Evolutionary conservation across 768 basidiomycete genomes (phyloP), one percentile per base, ranked within the genome.

Genomic region (Peribolospora baueri): DNA sequence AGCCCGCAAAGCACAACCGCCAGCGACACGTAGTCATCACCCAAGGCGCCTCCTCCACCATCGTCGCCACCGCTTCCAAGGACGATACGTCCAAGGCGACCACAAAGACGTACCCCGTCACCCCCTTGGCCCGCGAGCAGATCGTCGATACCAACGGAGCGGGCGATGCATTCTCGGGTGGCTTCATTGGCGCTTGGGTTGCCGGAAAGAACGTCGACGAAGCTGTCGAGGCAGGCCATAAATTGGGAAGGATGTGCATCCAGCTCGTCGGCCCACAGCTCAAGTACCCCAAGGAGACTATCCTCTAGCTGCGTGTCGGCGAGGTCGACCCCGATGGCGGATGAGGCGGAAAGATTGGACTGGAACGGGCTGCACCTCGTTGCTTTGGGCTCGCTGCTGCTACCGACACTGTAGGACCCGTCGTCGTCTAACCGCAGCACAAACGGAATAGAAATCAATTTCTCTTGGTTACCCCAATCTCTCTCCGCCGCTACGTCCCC

Each of bases 131-230:
- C 49, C 72, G 74, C 54, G 74, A 71, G 46, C 62, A 79, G 67
- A 88, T 93, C 61, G 81, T 93, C 56, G 93, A 98, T 67, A 97
- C 93, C 50, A 98, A 98, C 68, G 93, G 85, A 52, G 93, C 93
- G 25, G 93, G 93, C 47, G 91, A 98, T 66, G 86, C 85, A 47
- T 97, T 98, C 63, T 87, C 88, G 37, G 93, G 91, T 56, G 93
- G 84, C 45, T 90, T 97, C 75, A 69, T 95, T 53, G 93, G 85
- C 52, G 90, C 81, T 2, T 73, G 76, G 55, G 79, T 84, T 52
- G 67, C 75, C 42, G 88, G 86, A 9, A 93, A 85, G 74, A 69
- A 65, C 39, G 63, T 85, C 39, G 79, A 81, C 14, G 80, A 86
- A 67, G 74, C 74, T 50, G 75, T 98, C 57, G 77, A 81, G 69